phyloP scores from a whole-genome alignment of 1,139 yeast genomes.

The Pichia inconspicua region DNA sequence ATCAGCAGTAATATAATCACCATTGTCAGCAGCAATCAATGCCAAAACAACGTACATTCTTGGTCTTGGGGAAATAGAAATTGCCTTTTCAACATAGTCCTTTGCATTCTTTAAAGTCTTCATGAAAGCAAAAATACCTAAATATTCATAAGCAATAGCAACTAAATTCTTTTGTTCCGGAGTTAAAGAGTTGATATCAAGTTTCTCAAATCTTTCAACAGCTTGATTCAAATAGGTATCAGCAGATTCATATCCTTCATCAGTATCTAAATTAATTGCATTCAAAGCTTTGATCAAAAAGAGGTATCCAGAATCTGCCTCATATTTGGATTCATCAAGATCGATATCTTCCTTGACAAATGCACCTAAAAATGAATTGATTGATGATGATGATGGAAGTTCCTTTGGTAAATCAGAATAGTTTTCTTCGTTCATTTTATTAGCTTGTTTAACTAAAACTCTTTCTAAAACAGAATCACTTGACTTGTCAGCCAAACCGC shows the following conservation, averaged over 20 bases:
- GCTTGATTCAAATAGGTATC: slow-evolving; percentile 65
- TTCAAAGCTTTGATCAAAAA: slow-evolving; percentile 62
- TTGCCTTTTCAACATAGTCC: slow-evolving; percentile 53
- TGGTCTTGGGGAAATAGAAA: slow-evolving; percentile 65
- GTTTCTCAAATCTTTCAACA: slow-evolving; percentile 40
- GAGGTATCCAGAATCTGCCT: slow-evolving; percentile 48
- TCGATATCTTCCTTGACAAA: slow-evolving; percentile 34
- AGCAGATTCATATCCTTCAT: slow-evolving; percentile 69
- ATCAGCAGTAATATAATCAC: slow-evolving; percentile 51
- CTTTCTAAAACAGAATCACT: slow-evolving; percentile 82
- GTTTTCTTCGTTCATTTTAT: slow-evolving; percentile 55
- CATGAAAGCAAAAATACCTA: slow-evolving; percentile 77
- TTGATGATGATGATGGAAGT: slow-evolving; percentile 80
- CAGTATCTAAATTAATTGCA: slow-evolving; percentile 54
- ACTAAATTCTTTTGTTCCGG: slow-evolving; percentile 38
- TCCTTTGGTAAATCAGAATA: slow-evolving; percentile 43
- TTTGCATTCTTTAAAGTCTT: slow-evolving; percentile 59
- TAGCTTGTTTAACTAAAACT: slow-evolving; percentile 71
- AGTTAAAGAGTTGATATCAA: slow-evolving; percentile 12
- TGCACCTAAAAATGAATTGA: slow-evolving; percentile 81
- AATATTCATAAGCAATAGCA: slow-evolving; percentile 75
- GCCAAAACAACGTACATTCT: slow-evolving; percentile 82
- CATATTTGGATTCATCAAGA: slow-evolving; percentile 34
- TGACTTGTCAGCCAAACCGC: slow-evolving; percentile 71
- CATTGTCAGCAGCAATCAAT: slow-evolving; percentile 75